Conservation (phyloP, 2,329 filamentous ascomycete genomes). For the Hymenoscyphus occultus region DNA sequence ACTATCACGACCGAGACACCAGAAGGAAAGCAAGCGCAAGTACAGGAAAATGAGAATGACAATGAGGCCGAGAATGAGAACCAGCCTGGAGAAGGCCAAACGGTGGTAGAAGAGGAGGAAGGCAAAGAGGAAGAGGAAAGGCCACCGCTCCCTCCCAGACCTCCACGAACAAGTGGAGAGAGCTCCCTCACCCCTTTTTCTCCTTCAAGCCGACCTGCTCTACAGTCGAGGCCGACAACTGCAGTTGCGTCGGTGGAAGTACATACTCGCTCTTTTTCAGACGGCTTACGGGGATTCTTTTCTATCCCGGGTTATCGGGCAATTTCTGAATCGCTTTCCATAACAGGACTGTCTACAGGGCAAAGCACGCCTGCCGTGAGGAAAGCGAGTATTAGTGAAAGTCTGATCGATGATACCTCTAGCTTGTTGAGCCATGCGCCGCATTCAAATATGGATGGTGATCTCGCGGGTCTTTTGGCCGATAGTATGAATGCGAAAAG, state of each 20-base stretch:
- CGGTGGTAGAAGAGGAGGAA: slow-evolving; percentile 18
- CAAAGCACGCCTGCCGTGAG: slow-evolving; percentile 29
- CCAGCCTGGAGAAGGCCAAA: neutral
- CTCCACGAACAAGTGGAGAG: slow-evolving; percentile 29
- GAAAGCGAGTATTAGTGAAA: slow-evolving; percentile 40
- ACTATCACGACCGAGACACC: slow-evolving; percentile 5
- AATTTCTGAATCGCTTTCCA: slow-evolving; percentile 32
- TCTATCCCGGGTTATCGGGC: slow-evolving; percentile 39
- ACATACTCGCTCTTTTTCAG: slow-evolving; percentile 70
- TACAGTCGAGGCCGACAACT: slow-evolving; percentile 71
- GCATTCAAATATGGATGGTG: slow-evolving; percentile 55
- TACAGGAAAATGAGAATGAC: neutral
- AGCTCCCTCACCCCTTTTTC: slow-evolving; percentile 23
- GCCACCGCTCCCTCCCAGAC: slow-evolving; percentile 47
- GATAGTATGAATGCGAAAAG: slow-evolving; percentile 66
- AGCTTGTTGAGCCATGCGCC: slow-evolving; percentile 50
- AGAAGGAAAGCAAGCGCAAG: neutral
- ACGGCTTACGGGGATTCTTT: slow-evolving; percentile 65
- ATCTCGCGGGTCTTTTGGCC: slow-evolving; percentile 78
- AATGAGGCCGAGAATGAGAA: neutral
- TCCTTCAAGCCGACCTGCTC: slow-evolving; percentile 35
- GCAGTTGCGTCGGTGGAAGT: slow-evolving; percentile 80
- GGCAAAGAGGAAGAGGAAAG: slow-evolving; percentile 36
- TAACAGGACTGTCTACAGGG: slow-evolving; percentile 27
- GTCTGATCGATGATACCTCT: slow-evolving; percentile 47